Evolutionary conservation across 768 basidiomycete species (phyloP).

Genomic region (Bullera alba): DNA sequence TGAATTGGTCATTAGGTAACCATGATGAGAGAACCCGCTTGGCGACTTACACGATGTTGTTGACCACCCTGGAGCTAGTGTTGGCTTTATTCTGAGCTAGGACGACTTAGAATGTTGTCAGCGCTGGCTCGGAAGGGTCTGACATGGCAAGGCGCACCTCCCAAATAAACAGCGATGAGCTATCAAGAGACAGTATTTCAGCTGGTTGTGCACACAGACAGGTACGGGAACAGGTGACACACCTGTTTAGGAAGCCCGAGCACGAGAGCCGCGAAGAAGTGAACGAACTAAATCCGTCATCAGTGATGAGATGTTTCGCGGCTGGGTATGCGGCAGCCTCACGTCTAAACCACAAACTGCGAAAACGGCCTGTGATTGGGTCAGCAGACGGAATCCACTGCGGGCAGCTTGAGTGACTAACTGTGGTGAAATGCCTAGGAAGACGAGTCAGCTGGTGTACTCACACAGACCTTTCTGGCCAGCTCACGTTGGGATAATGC

Average conservation of each 20-base stretch:
- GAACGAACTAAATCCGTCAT: constrained; percentile 54
- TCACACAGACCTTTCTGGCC: constrained; percentile 24
- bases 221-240: constrained; percentile 1
- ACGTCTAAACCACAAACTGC: constrained; percentile 74
- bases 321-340: background rate
- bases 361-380: constrained; percentile 40
- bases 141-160: constrained; percentile 58
- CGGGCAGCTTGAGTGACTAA: constrained; percentile 45
- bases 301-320: too few relatives aligned
- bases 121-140: background rate
- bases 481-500: constrained; percentile 32
- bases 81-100: constrained; percentile 42
- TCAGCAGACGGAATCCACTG: background rate
- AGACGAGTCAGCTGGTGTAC: constrained; percentile 64
- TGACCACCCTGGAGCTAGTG: constrained; percentile 58
- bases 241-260: constrained; percentile 85
- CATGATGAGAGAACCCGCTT: background rate
- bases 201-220: background rate
- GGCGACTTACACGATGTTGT: constrained; percentile 54
- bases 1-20: background rate
- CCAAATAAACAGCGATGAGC: constrained; percentile 71
- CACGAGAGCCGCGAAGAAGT: constrained; percentile 71
- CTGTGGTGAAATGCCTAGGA: constrained; percentile 79
- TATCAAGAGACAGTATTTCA: background rate
- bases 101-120: constrained; percentile 20